Conservation (phyloP, 1,284 basidiomycete genomes). For the Takashimella koratensis region DNA sequence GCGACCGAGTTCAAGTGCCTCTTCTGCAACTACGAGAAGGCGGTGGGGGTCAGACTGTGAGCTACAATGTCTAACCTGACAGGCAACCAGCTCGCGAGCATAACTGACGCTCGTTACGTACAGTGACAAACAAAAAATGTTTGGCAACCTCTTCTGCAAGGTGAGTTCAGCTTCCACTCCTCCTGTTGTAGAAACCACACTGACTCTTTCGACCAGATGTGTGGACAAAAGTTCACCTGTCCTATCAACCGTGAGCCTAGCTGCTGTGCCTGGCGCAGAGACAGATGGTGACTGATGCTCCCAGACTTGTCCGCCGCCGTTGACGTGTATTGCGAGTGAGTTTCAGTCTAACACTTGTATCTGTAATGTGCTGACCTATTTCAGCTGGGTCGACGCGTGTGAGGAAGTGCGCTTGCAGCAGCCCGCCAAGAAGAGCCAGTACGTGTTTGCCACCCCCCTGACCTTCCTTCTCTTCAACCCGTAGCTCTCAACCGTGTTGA, state of each 20-base stretch:
- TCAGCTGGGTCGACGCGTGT: slow-evolving; percentile 47
- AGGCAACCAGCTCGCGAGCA: no score
- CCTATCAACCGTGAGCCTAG: slow-evolving; percentile 41
- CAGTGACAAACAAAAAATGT: slow-evolving; percentile 43
- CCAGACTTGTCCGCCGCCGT: slow-evolving; percentile 44
- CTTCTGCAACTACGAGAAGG: slow-evolving; percentile 47
- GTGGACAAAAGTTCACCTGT: slow-evolving; percentile 36
- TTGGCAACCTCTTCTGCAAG: slow-evolving; percentile 39
- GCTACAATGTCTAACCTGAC: slow-evolving; percentile 4
- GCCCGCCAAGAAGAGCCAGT: slow-evolving; percentile 29
- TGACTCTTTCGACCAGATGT: slow-evolving; percentile 15
- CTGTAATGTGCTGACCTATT: slow-evolving; percentile 8
- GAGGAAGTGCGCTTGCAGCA: slow-evolving; percentile 40
- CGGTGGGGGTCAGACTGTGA: slow-evolving; percentile 41
- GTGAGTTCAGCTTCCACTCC: slow-evolving; percentile 1
- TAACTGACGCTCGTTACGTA: slow-evolving; percentile 5
- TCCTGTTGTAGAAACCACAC: not conserved
- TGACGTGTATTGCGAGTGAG: slow-evolving; percentile 46
- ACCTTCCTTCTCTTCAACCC: no score
- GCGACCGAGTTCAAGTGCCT: slow-evolving; percentile 48
- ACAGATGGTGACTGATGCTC: slow-evolving; percentile 3
- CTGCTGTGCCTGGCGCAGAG: not conserved
- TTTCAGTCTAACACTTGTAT: no score
- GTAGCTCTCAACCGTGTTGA: no score
- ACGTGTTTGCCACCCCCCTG: no score